Conservation (phyloP, 495 filamentous ascomycete genomes). For the Cercophora newfieldiana region DNA sequence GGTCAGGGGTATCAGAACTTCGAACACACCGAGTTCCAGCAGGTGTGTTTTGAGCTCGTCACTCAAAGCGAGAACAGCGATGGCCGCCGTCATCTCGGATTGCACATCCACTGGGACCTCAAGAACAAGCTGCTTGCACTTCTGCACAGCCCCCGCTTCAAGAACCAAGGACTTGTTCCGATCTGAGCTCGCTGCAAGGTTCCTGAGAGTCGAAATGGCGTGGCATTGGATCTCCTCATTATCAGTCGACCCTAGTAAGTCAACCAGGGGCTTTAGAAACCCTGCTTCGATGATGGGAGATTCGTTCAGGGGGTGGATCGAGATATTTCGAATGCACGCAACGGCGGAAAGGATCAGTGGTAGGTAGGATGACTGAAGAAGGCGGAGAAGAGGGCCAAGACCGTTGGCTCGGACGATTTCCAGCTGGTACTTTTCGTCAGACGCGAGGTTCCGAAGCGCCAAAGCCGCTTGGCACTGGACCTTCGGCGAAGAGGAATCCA, state of each 20-base stretch:
- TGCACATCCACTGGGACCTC: slow-evolving; percentile 93
- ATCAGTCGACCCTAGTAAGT: slow-evolving; percentile 89
- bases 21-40: slow-evolving; percentile 91
- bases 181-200: slow-evolving; percentile 94
- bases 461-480: slow-evolving; percentile 97
- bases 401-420: slow-evolving; percentile 92
- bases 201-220: slow-evolving; percentile 93
- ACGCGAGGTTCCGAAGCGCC: slow-evolving; percentile 91
- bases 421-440: slow-evolving; percentile 97
- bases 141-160: slow-evolving; percentile 94
- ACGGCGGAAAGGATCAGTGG: slow-evolving; percentile 96
- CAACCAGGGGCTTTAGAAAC: slow-evolving; percentile 89
- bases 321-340: slow-evolving; percentile 97
- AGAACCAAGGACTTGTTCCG: slow-evolving; percentile 95
- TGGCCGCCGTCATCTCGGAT: slow-evolving; percentile 98
- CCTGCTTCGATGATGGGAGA: slow-evolving; percentile 99
- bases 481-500: slow-evolving; percentile 96
- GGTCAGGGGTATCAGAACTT: slow-evolving; percentile 92
- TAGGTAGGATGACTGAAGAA: slow-evolving; percentile 91
- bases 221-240: slow-evolving; percentile 99
- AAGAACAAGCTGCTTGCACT: slow-evolving; percentile 95
- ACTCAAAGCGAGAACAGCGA: slow-evolving; percentile 93
- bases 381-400: slow-evolving; percentile 76
- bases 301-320: slow-evolving; percentile 97
- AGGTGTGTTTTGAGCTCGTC: slow-evolving; percentile 93